Conservation (phyloP, 768 basidiomycete genomes). For the Crepidotus variabilis region DNA sequence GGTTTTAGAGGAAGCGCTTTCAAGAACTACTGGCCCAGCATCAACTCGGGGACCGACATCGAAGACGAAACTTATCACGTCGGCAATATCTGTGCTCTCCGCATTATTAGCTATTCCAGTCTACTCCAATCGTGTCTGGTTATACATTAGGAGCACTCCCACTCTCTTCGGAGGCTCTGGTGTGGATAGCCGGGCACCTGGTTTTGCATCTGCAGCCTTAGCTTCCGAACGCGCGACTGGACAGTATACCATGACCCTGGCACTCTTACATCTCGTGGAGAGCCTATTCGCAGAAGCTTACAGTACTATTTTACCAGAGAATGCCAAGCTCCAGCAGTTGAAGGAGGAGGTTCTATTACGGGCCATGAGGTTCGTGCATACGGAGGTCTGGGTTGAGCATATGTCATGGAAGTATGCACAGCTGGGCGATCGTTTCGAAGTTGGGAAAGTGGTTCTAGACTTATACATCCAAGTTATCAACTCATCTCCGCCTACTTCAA, state of each 20-base stretch:
- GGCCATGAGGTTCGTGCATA: constrained; percentile 74
- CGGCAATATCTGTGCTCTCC: constrained; percentile 77
- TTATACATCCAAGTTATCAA: constrained; percentile 67
- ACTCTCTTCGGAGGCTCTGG: constrained; percentile 68
- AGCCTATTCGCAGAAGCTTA: constrained; percentile 74
- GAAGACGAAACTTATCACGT: constrained; percentile 65
- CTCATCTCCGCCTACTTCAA: constrained; percentile 39
- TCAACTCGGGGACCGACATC: constrained; percentile 28
- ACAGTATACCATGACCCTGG: constrained; percentile 78
- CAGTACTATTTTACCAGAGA: constrained; percentile 51
- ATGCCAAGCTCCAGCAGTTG: constrained; percentile 59
- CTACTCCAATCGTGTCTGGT: constrained; percentile 84
- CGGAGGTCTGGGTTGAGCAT: constrained; percentile 87
- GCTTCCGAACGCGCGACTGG: constrained; percentile 68
- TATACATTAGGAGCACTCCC: constrained; percentile 77
- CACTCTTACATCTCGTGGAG: constrained; percentile 72
- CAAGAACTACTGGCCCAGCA: constrained; percentile 40
- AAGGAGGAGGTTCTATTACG: constrained; percentile 84
- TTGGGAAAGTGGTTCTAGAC: constrained; percentile 61
- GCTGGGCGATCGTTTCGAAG: constrained; percentile 80
- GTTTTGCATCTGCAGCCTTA: constrained; percentile 63
- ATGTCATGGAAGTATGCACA: constrained; percentile 82
- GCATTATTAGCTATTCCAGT: constrained; percentile 70
- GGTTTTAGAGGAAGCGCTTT: constrained; percentile 77
- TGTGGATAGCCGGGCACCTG: constrained; percentile 29